Evolutionary conservation across 1,284 basidiomycete genomes (phyloP).

Genomic region (Chalciporus sp.): DNA sequence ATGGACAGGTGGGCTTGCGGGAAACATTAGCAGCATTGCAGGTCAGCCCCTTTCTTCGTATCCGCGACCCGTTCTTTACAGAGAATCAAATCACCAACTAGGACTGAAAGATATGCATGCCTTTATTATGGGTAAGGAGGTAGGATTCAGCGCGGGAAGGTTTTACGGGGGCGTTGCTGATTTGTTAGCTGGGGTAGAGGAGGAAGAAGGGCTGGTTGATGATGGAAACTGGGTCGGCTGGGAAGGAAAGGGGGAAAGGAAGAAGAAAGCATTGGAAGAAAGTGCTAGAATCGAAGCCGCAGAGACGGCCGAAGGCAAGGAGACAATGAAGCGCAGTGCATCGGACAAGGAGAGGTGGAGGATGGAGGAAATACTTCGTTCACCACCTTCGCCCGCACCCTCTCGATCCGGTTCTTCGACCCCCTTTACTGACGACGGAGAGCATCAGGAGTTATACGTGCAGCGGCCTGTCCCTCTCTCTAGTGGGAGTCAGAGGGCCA

Average conservation of each 20-base stretch:
- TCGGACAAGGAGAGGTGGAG: constrained; percentile 31
- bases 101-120: constrained; percentile 56
- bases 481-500: background rate
- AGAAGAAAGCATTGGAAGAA: constrained; percentile 5
- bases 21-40: constrained; percentile 63
- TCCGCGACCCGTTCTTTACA: background rate
- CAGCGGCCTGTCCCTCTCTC: background rate
- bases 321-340: constrained; percentile 11
- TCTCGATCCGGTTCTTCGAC: constrained; percentile 4
- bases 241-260: constrained; percentile 19
- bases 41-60: constrained; percentile 4
- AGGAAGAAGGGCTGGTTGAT: constrained; percentile 41
- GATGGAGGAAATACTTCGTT: constrained; percentile 28
- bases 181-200: constrained; percentile 69
- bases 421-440: constrained; percentile 5
- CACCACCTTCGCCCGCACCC: constrained; percentile 3
- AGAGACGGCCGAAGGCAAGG: background rate
- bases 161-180: constrained; percentile 86
- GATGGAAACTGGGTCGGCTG: constrained; percentile 24
- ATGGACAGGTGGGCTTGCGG: constrained; percentile 70
- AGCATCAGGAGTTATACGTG: constrained; percentile 5
- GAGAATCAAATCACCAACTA: background rate
- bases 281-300: constrained; percentile 3
- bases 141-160: constrained; percentile 85
- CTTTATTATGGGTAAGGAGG: constrained; percentile 83